Evolutionary conservation across 2,329 filamentous ascomycete species (phyloP).

Genomic region (Elsinoe ampelina): DNA sequence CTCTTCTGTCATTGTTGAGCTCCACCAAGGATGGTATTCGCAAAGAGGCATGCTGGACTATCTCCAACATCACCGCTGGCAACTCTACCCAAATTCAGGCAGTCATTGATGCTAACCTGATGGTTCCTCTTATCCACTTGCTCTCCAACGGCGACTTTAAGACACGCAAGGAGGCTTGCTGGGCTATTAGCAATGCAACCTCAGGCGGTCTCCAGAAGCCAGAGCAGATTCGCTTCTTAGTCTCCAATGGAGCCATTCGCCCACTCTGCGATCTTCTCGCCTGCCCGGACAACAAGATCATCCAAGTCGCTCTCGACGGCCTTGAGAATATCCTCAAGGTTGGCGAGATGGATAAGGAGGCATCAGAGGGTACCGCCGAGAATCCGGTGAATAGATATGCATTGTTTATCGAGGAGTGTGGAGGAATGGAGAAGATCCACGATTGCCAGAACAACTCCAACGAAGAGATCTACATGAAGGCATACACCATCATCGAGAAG

Average conservation of each 20-base stretch:
- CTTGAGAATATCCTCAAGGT: conserved; percentile 99
- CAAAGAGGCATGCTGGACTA: conserved; percentile 99
- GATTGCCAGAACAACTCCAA: conserved; percentile 99
- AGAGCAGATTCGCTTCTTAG: conserved; percentile 93
- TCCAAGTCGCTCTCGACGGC: conserved; percentile 94
- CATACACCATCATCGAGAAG: conserved; percentile 99
- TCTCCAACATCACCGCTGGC: conserved; percentile 96
- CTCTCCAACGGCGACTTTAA: conserved; percentile 96
- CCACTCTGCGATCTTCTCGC: conserved; percentile 88
- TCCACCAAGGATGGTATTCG: conserved; percentile 98
- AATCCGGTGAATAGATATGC: conserved; percentile 87
- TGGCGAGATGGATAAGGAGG: conserved; percentile 95
- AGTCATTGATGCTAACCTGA: conserved; percentile 93
- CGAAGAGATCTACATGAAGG: conserved; percentile 99
- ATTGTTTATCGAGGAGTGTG: conserved; percentile 95
- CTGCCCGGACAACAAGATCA: conserved; percentile 99
- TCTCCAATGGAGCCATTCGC: conserved; percentile 90
- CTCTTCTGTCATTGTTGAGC: conserved; percentile 85
- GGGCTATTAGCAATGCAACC: conserved; percentile 98
- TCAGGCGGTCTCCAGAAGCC: conserved; percentile 97
- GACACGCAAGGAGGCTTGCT: conserved; percentile 98
- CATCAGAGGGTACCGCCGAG: conserved; percentile 62
- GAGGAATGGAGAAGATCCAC: conserved; percentile 99
- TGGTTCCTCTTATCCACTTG: conserved; percentile 90
- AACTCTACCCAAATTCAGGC: conserved; percentile 97